Base-by-base conservation (phyloP, 495 filamentous ascomycete species). In the Rhizodiscina lignyota region DNA sequence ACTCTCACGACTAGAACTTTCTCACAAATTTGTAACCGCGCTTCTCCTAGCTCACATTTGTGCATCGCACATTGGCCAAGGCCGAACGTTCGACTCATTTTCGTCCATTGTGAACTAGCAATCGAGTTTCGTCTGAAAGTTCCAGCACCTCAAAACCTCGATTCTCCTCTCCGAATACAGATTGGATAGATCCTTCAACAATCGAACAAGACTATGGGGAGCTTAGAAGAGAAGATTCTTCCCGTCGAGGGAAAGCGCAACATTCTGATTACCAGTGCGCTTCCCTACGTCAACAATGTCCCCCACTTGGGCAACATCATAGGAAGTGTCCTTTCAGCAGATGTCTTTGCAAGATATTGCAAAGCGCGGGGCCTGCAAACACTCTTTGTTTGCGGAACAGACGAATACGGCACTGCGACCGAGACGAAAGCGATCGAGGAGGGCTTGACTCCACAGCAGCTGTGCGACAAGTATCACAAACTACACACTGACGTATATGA, bases 241-340 rank as follows among this genome's bases (percentile, higher is more conserved):
- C 63, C 63, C 36, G 40, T 50, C 16, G 52, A 48, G 32, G 64
- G 64, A 35, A 57, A 63, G 49, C 47, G 60, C 33, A 67, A 67
- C 41, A 51, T 66, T 26, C 54, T 68, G n/a, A 63, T 68, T 30
- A 67, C 65, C 6, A 57, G 48, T 20, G 64, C 65, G 1, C 45
- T 67, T 39, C 60, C 51, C 28, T 96, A 94, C 52, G 85, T 93
- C 34, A 96, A 96, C 62, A 94, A 94, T 58, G 82, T 91, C 6
- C 89, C 87, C 34, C 87, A 94, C 59, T 65, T 94, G 48, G 86
- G 89, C 36, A 97, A 97, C 56, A 77, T 94, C 37, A 70, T 94
- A 36, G 89, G 89, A 37, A 83, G 76, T 44, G 84, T 93, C 24
- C 68, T 96, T 48, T 76, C 72, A 44, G 79, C 80, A 24, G 80